A percentile compares a stretch with the other conserved stretches of the same genome.
Conservation (phyloP, 208 protist genomes). For the Leishmania guyanensis region DNA sequence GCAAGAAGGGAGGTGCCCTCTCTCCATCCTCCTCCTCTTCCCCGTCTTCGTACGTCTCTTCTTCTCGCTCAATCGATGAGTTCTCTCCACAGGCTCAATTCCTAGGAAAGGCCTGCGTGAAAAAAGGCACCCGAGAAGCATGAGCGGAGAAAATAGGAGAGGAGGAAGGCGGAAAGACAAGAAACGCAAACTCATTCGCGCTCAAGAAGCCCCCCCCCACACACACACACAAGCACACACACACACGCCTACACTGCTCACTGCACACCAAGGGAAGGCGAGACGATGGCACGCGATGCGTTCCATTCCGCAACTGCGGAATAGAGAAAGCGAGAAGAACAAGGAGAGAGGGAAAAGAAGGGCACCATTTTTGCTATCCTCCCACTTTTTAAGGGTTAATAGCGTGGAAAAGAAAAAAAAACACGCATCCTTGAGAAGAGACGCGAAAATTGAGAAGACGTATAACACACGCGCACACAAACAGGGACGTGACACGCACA, state of each 20-base stretch:
- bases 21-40: not conserved
- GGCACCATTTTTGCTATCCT: not conserved
- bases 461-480: not conserved
- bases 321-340: not conserved
- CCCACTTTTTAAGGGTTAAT: not conserved
- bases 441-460: slow-evolving; percentile 1
- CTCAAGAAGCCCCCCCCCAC: not conserved
- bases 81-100: not conserved
- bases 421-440: not conserved
- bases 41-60: not conserved
- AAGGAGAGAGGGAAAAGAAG: not conserved
- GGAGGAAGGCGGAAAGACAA: not conserved
- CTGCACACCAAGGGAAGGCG: not conserved
- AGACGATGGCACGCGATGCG: not conserved
- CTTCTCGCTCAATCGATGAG: not conserved
- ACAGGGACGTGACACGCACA: not conserved
- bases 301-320: not conserved
- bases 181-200: not conserved
- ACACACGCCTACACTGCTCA: not conserved
- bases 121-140: not conserved
- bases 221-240: not conserved
- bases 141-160: not conserved
- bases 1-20: not conserved
- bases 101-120: not conserved
- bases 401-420: slow-evolving; percentile 1